Percentiles rank a stretch among this genome's conserved stretches.
Evolutionary conservation across 225 moss, liverwort and hornwort species (phyloP).

Genomic region (Pseudisothecium myosuroides): DNA sequence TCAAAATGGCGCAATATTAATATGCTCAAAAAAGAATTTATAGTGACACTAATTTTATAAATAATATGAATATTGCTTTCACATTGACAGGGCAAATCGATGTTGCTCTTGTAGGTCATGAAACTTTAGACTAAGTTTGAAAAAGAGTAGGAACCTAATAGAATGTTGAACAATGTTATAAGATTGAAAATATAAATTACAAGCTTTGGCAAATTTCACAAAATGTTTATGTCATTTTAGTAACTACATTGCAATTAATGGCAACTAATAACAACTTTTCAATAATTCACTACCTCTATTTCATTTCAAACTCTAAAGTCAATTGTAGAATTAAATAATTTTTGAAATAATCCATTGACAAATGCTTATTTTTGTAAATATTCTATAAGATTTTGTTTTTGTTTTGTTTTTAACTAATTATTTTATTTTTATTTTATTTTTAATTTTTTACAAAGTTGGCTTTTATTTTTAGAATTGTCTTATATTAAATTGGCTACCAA

Average conservation of each 20-base stretch:
- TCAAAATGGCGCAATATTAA: not conserved
- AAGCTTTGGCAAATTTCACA: not conserved
- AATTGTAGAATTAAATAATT: not conserved
- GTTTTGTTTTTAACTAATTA: not conserved
- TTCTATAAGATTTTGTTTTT: not conserved
- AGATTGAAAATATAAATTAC: not conserved
- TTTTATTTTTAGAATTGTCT: not conserved
- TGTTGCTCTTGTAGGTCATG: too few species aligned
- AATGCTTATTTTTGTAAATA: not conserved
- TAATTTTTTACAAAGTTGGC: rapidly evolving
- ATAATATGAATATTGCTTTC: not conserved
- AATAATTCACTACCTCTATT: not conserved
- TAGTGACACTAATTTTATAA: not conserved
- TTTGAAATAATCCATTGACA: not conserved
- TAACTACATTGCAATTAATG: not conserved
- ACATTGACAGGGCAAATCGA: not conserved
- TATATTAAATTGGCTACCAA: not conserved
- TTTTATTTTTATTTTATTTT: not conserved
- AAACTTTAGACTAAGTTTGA: not conserved
- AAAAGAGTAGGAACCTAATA: not conserved
- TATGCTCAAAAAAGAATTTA: not conserved
- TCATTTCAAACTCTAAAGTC: not conserved
- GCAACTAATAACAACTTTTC: not conserved
- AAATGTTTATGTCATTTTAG: not conserved
- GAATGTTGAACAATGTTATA: not conserved